A percentile compares a stretch with the other conserved stretches of the same genome.
Evolutionary conservation across 2,329 filamentous ascomycete species (phyloP).

Genomic region (Aspergillus sp.): DNA sequence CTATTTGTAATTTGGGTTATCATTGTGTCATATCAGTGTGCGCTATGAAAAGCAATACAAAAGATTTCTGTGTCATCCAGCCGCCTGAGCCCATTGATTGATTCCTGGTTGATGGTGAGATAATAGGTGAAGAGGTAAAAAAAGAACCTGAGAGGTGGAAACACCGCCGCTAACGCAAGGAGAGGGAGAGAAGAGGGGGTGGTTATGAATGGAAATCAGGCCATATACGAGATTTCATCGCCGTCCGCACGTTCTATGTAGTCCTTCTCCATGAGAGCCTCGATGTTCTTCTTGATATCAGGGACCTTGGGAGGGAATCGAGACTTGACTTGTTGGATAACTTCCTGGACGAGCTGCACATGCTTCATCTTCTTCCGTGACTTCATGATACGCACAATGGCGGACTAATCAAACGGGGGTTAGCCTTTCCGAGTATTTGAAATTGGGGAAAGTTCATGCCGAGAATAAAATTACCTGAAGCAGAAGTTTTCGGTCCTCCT

Average conservation of each 20-base stretch:
- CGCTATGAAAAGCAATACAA: background rate
- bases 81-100: background rate
- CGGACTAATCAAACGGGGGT: slow-evolving; percentile 58
- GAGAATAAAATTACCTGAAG: slow-evolving; percentile 71
- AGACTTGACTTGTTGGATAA: slow-evolving; percentile 88
- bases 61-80: background rate
- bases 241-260: slow-evolving; percentile 94
- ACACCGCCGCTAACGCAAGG: slow-evolving; percentile 3
- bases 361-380: slow-evolving; percentile 99
- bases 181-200: slow-evolving; percentile 2
- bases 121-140: background rate
- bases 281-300: slow-evolving; percentile 99
- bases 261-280: slow-evolving; percentile 97
- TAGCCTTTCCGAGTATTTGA: slow-evolving; percentile 4
- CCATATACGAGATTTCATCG: slow-evolving; percentile 91
- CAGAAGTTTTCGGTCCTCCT: slow-evolving; percentile 93
- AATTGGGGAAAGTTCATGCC: slow-evolving; percentile 8
- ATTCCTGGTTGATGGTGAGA: background rate
- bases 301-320: slow-evolving; percentile 89
- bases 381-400: slow-evolving; percentile 99
- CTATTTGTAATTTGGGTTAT: background rate
- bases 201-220: slow-evolving; percentile 47
- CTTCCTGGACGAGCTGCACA: slow-evolving; percentile 86
- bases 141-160: slow-evolving; percentile 4
- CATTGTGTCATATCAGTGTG: background rate